Base-by-base conservation (phyloP, 164 flowering plant genomes). In the Nelumbo lutea region DNA sequence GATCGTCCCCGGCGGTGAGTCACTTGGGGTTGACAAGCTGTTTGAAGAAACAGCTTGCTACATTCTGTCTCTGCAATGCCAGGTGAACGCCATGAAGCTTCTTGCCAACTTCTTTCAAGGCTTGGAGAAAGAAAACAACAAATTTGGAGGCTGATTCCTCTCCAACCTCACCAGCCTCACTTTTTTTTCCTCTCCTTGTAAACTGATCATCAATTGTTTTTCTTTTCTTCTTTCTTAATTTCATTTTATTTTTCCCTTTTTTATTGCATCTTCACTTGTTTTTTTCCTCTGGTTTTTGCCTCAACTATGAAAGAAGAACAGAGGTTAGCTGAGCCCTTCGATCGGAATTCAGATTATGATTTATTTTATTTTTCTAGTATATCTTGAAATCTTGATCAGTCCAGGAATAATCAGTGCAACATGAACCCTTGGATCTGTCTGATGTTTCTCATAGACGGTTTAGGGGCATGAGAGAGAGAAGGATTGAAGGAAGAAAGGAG, bases 41-140 rank as follows among this genome's bases (percentile, higher is more conserved):
- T 85, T 87, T 69, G 85, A 85, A 59, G 76, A 85, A 73, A 85
- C 91, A 7, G 86, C 87, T 38, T 81, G 71, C 8, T 87, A 87
- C 61, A 87, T 87, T 52, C n/a, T 81, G 77, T 76, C 79, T 14
- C 70, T 87, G 77, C 83, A 82, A 70, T 63, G 67, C 14, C 84
- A 85, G 55, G 79, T 87, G 43, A 77, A 73, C 14, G 81, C 83
- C 73, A 75, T 87, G 83, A 81, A 71, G 61, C 63, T 77, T 66
- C 82, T 87, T 58, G 64, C 80, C 7, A 47, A 52, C 67, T 63
- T 82, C 64, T 77, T 85, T 73, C 71, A 85, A 63, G 74, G 67
- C 0, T 64, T 79, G 47, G 77, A 79, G 42, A 77, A 70, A 72
- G 77, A 78, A 39, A 77, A 68, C 15, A 73, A 62, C 44, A 82